phyloP scores from a whole-genome alignment of 2,329 filamentous ascomycete species.

The Celoporthe dispersa region DNA sequence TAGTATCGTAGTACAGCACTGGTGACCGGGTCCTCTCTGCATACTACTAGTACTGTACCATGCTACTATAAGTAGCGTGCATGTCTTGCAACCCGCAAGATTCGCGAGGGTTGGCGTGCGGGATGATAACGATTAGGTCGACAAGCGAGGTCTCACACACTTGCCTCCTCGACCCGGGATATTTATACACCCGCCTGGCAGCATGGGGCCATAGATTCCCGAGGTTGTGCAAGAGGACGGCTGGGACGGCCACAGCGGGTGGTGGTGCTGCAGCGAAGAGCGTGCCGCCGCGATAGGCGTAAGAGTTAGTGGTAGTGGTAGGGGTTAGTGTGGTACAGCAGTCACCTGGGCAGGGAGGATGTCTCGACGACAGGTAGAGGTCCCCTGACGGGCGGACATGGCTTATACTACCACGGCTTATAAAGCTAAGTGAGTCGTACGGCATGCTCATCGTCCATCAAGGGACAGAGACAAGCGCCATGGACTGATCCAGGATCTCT shows the following conservation, averaged over 20 bases:
- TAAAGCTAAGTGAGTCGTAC: no score
- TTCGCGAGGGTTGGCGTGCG: background rate
- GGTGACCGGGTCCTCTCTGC: background rate
- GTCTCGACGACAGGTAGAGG: background rate
- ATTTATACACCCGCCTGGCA: conserved; percentile 16
- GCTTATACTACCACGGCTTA: background rate
- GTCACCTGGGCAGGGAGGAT: conserved; percentile 5
- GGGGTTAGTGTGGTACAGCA: conserved; percentile 14
- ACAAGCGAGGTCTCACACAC: conserved; percentile 17
- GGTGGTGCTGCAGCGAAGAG: conserved; percentile 12
- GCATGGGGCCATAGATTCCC: conserved; percentile 23
- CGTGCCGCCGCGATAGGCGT: conserved; percentile 21
- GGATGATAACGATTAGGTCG: background rate
- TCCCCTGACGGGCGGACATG: background rate
- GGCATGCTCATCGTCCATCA: background rate
- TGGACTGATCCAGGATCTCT: background rate
- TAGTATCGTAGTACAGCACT: background rate
- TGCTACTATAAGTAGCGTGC: background rate
- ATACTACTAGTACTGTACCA: background rate
- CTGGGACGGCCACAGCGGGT: conserved; percentile 14
- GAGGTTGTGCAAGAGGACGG: conserved; percentile 11
- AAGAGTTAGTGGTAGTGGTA: background rate
- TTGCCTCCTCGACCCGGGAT: conserved; percentile 4
- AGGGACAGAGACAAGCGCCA: background rate
- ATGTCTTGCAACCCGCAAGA: background rate